Conservation (phyloP, 2,329 filamentous ascomycete genomes). For the Boeremia lycopersici region DNA sequence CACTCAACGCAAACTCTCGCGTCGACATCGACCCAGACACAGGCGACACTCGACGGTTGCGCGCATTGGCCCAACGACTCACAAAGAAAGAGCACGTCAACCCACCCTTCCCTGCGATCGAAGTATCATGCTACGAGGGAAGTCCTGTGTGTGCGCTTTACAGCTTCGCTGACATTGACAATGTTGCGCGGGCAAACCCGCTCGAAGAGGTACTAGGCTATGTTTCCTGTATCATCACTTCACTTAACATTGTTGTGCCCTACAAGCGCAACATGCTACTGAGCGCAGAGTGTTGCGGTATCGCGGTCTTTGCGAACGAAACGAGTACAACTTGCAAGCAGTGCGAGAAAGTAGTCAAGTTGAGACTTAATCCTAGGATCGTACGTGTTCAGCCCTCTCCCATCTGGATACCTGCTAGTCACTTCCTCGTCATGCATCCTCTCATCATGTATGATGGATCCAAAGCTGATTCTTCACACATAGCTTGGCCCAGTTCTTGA, state of each 20-base stretch:
- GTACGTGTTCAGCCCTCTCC: constrained; percentile 27
- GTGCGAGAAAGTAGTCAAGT: constrained; percentile 44
- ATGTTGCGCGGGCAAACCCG: constrained; percentile 39
- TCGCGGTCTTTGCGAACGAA: constrained; percentile 61
- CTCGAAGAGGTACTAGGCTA: constrained; percentile 51
- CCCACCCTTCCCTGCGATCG: constrained; percentile 53
- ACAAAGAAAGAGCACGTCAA: constrained; percentile 59
- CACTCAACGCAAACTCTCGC: constrained; percentile 53
- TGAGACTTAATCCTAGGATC: constrained; percentile 53
- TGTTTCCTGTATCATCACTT: constrained; percentile 52
- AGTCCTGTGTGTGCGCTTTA: constrained; percentile 47
- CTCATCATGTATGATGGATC: background rate
- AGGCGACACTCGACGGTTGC: constrained; percentile 61
- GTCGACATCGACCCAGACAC: constrained; percentile 63
- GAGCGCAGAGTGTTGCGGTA: constrained; percentile 58
- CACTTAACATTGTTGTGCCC: constrained; percentile 49
- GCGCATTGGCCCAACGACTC: constrained; percentile 55
- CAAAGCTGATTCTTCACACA: background rate
- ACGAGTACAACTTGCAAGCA: constrained; percentile 47
- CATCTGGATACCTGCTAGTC: background rate
- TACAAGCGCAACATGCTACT: constrained; percentile 53
- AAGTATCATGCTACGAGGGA: constrained; percentile 25
- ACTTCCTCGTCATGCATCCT: background rate
- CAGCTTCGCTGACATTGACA: constrained; percentile 54
- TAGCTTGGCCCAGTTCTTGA: constrained; percentile 55